Base-by-base conservation (phyloP, 1,139 yeast species). In the Protomyces lactucae-debilis region DNA sequence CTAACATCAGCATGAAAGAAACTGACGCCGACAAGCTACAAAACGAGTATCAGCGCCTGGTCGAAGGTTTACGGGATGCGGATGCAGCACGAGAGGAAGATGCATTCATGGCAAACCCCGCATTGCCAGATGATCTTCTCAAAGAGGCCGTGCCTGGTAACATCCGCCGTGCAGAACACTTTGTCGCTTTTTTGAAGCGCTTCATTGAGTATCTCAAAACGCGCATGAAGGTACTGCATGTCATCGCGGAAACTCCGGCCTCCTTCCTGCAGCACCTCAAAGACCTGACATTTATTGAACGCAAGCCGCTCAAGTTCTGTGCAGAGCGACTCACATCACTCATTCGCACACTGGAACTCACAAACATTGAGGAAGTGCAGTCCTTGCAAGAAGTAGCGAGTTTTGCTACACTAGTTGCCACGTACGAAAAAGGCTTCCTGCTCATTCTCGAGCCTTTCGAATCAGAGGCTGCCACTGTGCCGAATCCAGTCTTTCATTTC, bases 91-190 rank as follows among this genome's bases (percentile, higher is more conserved):
- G 87, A 68, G 87, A 85, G 61, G 95, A 90, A 71, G 97, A 89
- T 67, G 77, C 85, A 36, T 88, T 91, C 73, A 86, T 92, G 84
- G 84, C 93, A 51, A 90, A 89, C 65, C 99, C 99, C 0, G 88
- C 86, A 0, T 77, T 93, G 60, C 91, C 98, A 0, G 84, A 84
- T 60, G 99, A 93, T 75, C 77, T 93, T 52, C 77, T 93, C 57
- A 87, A 85, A 56, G 99, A 93, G 73, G 98, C 99, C 0, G 85
- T 93, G 9, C 99, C 99, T 0, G 99, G 99, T 9, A 92, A 95
- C 72, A 93, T 93, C 60, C 80, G 99, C 69, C 84, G 96, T 71
- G 99, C 98, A 0, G 99, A 95, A 72, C 99, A 93, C 77, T 93
- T 93, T 73, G 87, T 93, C 14, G 90, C 97, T 1, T 93, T 93